phyloP scores from a whole-genome alignment of 139 green algal species.

The Desmodesmus armatus region DNA sequence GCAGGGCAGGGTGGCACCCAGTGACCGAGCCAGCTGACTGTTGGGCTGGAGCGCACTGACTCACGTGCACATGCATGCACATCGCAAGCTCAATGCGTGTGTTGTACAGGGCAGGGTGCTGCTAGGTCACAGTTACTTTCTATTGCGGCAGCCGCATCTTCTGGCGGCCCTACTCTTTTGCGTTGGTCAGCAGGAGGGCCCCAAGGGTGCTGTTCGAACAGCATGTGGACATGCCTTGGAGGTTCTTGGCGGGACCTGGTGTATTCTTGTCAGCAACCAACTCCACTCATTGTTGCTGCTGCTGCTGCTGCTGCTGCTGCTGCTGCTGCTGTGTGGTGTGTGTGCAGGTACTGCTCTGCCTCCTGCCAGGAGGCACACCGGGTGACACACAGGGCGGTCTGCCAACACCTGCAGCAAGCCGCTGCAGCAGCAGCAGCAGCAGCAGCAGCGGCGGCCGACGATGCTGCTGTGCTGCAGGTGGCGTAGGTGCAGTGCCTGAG shows the following conservation, averaged over 20 bases:
- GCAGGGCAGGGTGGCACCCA: no score
- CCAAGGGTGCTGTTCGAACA: background rate
- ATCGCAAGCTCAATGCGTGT: background rate
- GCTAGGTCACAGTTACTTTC: background rate
- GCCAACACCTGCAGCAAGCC: background rate
- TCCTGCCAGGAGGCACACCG: constrained; percentile 3
- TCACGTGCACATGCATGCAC: background rate
- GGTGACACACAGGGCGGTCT: background rate
- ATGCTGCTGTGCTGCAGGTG: background rate
- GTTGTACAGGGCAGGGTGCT: background rate
- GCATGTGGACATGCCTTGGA: background rate
- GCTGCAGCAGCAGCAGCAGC: background rate
- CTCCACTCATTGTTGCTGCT: background rate
- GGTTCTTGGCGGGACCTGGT: background rate
- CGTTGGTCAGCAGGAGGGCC: background rate
- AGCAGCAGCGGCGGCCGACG: background rate
- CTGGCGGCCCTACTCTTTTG: background rate
- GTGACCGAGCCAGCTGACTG: background rate
- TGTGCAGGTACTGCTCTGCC: no score
- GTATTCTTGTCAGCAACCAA: background rate
- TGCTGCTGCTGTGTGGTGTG: background rate
- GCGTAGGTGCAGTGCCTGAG: background rate
- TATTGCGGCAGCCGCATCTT: background rate
- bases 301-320: constrained; percentile 4
- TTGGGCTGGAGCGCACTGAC: background rate